Evolutionary conservation across 2,329 filamentous ascomycete species (phyloP), one percentile per base, ranked within the genome.

Genomic region (Didymellaceae sp.): DNA sequence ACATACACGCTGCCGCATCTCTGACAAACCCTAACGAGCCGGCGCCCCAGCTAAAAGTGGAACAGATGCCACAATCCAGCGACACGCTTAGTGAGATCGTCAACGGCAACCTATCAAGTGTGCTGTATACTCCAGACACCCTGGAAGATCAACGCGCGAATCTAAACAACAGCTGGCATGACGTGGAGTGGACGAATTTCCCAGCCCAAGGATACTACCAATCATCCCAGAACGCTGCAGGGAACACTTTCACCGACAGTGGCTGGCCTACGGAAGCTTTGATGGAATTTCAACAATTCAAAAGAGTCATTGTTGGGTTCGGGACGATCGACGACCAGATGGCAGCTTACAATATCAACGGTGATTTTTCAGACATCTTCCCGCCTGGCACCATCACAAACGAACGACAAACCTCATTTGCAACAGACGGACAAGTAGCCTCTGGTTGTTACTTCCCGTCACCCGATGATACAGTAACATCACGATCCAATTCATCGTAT

Each of bases 191-290:
- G 52, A 52, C 61, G 4, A 76, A 78, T 41, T 72, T 74, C 28
- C 82, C 83, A 1, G 73, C 79, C 16, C 57, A 69, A 3, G 76
- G 78, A 18, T 88, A 86, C 59, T 85, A 82, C 50, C 72, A 72
- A 5, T 73, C 75, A 1, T 63, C 77, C 7, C 61, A 68, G 21
- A 59, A 73, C 31, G 38, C 59, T 9, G 58, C 69, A 3, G 74
- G 75, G 14, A 73, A 68, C 6, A 33, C 64, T 2, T 76, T 75
- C 16, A 86, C 84, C 0, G 63, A 75, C 1, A 77, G 85, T 68
- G 86, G 86, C 9, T 88, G 86, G 86, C 86, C 86, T 0, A 81
- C 79, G n/a, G 80, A 83, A 57, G 76, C 78, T 16, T 85, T 79
- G 57, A 68, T 86, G 25, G 82, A 85, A 57, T 77, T 86, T 34